A percentile compares a stretch with the other conserved stretches of the same genome.
phyloP scores from a whole-genome alignment of 352 stramenopile species.

The Pilasporangium apinafurcum region DNA sequence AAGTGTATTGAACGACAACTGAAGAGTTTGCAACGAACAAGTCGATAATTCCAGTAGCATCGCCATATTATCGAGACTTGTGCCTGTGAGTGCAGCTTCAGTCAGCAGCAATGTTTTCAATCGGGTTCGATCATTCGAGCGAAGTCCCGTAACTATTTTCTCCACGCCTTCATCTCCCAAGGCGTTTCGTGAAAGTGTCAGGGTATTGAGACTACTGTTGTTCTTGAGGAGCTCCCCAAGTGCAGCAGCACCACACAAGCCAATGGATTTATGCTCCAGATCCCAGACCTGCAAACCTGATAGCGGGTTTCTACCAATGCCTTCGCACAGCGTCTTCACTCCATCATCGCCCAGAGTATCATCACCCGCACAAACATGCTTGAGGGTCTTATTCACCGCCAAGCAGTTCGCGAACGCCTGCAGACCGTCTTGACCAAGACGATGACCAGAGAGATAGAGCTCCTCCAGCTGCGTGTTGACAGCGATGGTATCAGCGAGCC shows the following conservation, averaged over 20 bases:
- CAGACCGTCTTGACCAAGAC: conserved; percentile 29
- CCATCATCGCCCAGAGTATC: conserved; percentile 48
- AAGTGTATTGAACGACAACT: conserved; percentile 72
- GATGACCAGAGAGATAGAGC: conserved; percentile 73
- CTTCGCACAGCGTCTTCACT: conserved; percentile 33
- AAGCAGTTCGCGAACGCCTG: conserved; percentile 60
- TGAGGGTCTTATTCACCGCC: conserved; percentile 55
- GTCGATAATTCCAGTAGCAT: conserved; percentile 21
- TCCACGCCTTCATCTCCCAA: conserved; percentile 37
- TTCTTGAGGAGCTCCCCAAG: conserved; percentile 45
- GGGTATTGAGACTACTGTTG: conserved; percentile 32
- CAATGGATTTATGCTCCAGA: conserved; percentile 66
- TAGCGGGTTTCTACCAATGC: conserved; percentile 41
- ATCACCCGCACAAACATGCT: conserved; percentile 59
- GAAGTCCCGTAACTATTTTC: conserved; percentile 27
- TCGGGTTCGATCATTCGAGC: conserved; percentile 17
- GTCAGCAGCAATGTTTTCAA: conserved; percentile 38
- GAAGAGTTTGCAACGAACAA: conserved; percentile 50
- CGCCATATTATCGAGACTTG: conserved; percentile 38
- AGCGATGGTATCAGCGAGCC: conserved; percentile 44
- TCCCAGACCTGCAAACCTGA: conserved; percentile 58
- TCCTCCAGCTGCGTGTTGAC: conserved; percentile 59
- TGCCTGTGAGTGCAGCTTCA: conserved; percentile 37
- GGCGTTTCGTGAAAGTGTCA: conserved; percentile 61
- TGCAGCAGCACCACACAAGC: conserved; percentile 27